phyloP scores from a whole-genome alignment of 2,329 filamentous ascomycete species.

The Cadophora sp. region DNA sequence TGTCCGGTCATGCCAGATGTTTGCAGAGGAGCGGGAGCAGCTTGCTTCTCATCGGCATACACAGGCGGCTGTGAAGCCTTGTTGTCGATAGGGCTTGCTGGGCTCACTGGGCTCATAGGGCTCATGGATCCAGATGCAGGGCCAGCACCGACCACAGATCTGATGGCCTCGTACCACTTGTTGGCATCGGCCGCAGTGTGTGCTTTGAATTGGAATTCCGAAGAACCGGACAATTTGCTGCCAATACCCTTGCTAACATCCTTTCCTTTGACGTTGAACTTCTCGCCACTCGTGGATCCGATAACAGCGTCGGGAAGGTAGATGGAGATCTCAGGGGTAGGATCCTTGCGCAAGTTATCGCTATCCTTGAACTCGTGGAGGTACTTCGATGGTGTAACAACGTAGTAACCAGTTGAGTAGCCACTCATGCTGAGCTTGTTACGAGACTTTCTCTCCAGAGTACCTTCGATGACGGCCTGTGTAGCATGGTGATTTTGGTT shows the following conservation, averaged over 20 bases:
- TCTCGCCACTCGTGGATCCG: conserved; percentile 73
- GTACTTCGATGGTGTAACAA: conserved; percentile 85
- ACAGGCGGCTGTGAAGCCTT: conserved; percentile 31
- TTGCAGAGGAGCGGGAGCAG: conserved; percentile 35
- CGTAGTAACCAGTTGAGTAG: conserved; percentile 85
- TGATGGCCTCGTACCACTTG: conserved; percentile 83
- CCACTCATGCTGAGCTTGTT: conserved; percentile 79
- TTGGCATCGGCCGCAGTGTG: conserved; percentile 80
- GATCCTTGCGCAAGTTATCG: conserved; percentile 74
- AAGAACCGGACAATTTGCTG: conserved; percentile 78
- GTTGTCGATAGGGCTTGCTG: conserved; percentile 36
- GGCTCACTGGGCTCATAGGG: conserved; percentile 32
- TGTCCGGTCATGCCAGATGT: conserved; percentile 38
- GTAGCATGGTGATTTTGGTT: conserved; percentile 87
- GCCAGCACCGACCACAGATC: conserved; percentile 34
- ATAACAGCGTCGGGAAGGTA: conserved; percentile 91
- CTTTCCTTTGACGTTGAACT: conserved; percentile 96
- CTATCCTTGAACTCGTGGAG: conserved; percentile 97
- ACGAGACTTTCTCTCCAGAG: conserved; percentile 87
- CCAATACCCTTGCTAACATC: conserved; percentile 82
- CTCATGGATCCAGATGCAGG: conserved; percentile 31
- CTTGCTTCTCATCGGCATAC: conserved; percentile 32
- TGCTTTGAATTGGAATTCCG: conserved; percentile 88
- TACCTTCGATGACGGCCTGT: conserved; percentile 84
- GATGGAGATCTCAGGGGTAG: conserved; percentile 84